Evolutionary conservation across 192 early-diverging fungal species (phyloP).

Genomic region (Backusella australiensis): DNA sequence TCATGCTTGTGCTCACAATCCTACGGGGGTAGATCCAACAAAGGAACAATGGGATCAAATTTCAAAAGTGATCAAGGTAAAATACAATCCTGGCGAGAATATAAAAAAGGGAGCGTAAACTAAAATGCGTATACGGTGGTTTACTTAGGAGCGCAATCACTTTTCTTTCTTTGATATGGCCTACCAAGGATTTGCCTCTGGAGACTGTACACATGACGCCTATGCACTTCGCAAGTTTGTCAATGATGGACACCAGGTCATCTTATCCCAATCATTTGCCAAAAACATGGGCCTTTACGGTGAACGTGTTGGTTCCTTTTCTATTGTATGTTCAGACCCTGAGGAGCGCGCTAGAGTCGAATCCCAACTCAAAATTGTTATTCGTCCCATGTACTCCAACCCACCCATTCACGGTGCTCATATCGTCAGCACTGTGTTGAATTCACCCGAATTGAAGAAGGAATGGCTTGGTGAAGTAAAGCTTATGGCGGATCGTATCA

Average conservation of each 20-base stretch:
- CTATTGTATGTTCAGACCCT: conserved; percentile 66
- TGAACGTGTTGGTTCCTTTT: conserved; percentile 92
- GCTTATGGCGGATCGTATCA: conserved; percentile 94
- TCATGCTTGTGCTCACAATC: conserved; percentile 99
- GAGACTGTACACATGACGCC: conserved; percentile 83
- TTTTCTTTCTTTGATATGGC: conserved; percentile 98
- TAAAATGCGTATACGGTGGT: not conserved
- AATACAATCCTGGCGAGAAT: not conserved
- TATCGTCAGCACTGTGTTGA: conserved; percentile 89
- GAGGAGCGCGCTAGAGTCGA: conserved; percentile 81
- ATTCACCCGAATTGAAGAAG: conserved; percentile 60
- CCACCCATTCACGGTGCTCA: conserved; percentile 92
- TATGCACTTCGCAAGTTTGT: conserved; percentile 94
- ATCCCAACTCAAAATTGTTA: conserved; percentile 92
- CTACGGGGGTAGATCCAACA: conserved; percentile 97
- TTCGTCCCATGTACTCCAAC: conserved; percentile 97
- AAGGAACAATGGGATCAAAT: conserved; percentile 89
- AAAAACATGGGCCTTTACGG: conserved; percentile 99
- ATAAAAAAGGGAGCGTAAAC: not conserved
- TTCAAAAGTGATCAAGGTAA: conserved; percentile 64
- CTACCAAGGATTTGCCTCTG: conserved; percentile 99
- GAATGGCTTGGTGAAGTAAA: conserved; percentile 94
- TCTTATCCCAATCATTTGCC: conserved; percentile 95
- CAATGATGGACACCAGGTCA: conserved; percentile 67
- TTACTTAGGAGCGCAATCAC: conserved; percentile 60